Percentiles rank a stretch among this genome's conserved stretches.
phyloP scores from a whole-genome alignment of 305 asterid species.

The Solanum hybrid region DNA sequence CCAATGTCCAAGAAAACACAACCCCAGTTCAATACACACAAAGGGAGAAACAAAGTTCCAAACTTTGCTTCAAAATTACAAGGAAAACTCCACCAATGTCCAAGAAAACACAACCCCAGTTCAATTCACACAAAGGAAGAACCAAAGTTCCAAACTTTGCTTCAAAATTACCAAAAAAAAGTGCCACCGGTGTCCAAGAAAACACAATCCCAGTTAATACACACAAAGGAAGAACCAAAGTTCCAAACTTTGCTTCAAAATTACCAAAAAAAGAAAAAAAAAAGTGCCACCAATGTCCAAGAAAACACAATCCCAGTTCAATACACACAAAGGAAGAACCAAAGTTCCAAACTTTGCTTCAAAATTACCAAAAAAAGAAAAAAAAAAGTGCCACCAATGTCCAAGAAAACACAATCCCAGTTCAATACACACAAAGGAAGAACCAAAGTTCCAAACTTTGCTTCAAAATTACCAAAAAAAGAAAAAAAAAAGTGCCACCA shows the following conservation, averaged over 20 bases:
- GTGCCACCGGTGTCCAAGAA: too few relatives aligned
- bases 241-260: background rate
- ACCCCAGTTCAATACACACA: background rate
- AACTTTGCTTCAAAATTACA: background rate
- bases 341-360: background rate
- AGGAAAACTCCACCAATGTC: background rate
- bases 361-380: too few relatives aligned
- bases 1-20: background rate
- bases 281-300: constrained; percentile 27
- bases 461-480: too few relatives aligned
- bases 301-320: constrained; percentile 32
- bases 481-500: constrained; percentile 8
- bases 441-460: background rate
- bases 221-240: background rate
- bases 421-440: background rate
- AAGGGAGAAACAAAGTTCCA: background rate
- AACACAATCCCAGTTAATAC: background rate
- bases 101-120: background rate
- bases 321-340: background rate
- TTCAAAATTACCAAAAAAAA: background rate
- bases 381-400: background rate
- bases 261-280: too few relatives aligned
- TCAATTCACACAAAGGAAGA: background rate
- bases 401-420: background rate
- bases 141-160: background rate